These are phyloP conservation scores for Ophiocordyceps sinensis DNA, from an alignment of 2,329 filamentous ascomycete species.

Conservation along the genomic window DNA sequence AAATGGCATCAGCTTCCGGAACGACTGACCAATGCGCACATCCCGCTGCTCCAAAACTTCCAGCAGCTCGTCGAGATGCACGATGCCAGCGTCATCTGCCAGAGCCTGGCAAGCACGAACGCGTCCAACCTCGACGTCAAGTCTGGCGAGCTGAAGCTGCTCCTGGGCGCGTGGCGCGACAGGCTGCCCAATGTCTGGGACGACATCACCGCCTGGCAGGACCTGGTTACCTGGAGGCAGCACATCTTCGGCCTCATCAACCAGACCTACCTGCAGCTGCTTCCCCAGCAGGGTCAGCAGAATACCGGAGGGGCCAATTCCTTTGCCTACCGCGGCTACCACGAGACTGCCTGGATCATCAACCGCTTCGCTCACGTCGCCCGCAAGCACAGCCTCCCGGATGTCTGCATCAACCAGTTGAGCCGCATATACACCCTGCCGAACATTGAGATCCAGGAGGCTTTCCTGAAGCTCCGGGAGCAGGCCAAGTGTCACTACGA, in stretches of 20 bases:
- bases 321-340: slow-evolving; percentile 92
- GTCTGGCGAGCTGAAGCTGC: slow-evolving; percentile 85
- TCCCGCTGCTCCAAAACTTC: slow-evolving; percentile 91
- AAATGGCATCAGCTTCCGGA: slow-evolving; percentile 99
- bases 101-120: slow-evolving; percentile 75
- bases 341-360: slow-evolving; percentile 99
- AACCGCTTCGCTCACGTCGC: slow-evolving; percentile 97
- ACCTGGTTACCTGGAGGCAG: slow-evolving; percentile 97
- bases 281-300: slow-evolving; percentile 60
- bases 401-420: slow-evolving; percentile 94
- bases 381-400: slow-evolving; percentile 87
- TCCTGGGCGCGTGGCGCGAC: slow-evolving; percentile 91
- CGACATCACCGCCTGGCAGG: slow-evolving; percentile 98
- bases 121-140: slow-evolving; percentile 80
- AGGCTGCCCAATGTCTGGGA: slow-evolving; percentile 96
- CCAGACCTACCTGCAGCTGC: slow-evolving; percentile 71
- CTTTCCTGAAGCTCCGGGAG: slow-evolving; percentile 94
- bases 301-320: slow-evolving; percentile 73
- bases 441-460: slow-evolving; percentile 99
- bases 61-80: slow-evolving; percentile 95
- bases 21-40: slow-evolving; percentile 85
- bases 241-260: slow-evolving; percentile 99
- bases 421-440: slow-evolving; percentile 96
- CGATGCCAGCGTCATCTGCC: slow-evolving; percentile 92
- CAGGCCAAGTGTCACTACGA: slow-evolving; percentile 99